Evolutionary conservation across 148 eudicot species (phyloP).

Genomic region (Amaranthus hypochondriacus): DNA sequence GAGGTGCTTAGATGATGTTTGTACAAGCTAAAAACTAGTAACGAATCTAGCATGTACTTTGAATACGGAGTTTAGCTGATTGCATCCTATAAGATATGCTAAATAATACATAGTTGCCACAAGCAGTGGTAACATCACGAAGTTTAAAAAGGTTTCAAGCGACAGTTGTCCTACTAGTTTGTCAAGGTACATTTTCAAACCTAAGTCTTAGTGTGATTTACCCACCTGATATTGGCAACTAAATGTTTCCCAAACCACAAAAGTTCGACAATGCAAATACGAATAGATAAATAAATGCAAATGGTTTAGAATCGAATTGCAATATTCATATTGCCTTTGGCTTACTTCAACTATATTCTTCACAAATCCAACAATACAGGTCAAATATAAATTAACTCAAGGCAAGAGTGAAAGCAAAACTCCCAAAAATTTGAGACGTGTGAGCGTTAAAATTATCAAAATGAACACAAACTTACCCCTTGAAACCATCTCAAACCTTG

Average conservation of each 20-base stretch:
- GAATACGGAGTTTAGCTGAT: not conserved
- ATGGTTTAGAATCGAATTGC: not conserved
- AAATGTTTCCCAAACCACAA: not conserved
- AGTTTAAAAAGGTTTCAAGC: not conserved
- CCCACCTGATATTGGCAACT: not conserved
- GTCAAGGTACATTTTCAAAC: not conserved
- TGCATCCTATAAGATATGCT: no score
- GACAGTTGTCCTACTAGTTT: not conserved
- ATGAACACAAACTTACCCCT: slow-evolving; percentile 33
- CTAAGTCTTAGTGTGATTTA: not conserved
- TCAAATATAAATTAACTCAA: not conserved
- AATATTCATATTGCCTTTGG: not conserved
- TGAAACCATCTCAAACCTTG: slow-evolving; percentile 29
- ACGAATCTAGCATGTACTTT: not conserved
- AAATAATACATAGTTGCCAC: no score
- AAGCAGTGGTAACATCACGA: not conserved
- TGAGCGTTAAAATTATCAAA: slow-evolving; percentile 1
- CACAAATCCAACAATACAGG: not conserved
- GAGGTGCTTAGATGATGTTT: not conserved
- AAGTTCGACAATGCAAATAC: not conserved
- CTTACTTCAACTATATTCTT: not conserved
- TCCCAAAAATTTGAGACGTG: not conserved
- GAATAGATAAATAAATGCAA: not conserved
- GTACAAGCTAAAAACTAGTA: not conserved
- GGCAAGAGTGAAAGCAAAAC: not conserved